A percentile compares a stretch with the other conserved stretches of the same genome.
phyloP scores from a whole-genome alignment of 2,329 filamentous ascomycete genomes.

The Pestalotiopsis sp. region DNA sequence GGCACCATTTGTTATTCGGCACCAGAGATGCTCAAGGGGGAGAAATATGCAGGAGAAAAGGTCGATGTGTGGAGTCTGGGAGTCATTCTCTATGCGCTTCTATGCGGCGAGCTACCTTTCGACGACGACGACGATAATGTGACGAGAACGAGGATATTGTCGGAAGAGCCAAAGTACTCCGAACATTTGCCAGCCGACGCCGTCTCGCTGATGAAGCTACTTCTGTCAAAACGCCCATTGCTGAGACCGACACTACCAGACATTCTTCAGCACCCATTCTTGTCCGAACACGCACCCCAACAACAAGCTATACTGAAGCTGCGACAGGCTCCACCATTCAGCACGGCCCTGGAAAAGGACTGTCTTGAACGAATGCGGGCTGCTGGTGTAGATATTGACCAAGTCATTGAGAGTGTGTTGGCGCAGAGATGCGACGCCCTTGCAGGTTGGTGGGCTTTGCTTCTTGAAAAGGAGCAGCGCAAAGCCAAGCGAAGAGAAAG shows the following conservation, averaged over 20 bases:
- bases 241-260: slow-evolving; percentile 81
- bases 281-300: slow-evolving; percentile 82
- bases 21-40: slow-evolving; percentile 96
- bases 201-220: slow-evolving; percentile 71
- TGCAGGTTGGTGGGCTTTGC: slow-evolving; percentile 92
- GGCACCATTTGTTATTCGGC: slow-evolving; percentile 97
- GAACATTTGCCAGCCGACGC: slow-evolving; percentile 79
- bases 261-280: slow-evolving; percentile 84
- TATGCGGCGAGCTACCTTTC: slow-evolving; percentile 87
- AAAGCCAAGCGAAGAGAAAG: slow-evolving; percentile 81
- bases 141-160: slow-evolving; percentile 84
- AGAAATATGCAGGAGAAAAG: slow-evolving; percentile 97
- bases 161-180: slow-evolving; percentile 83
- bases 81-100: slow-evolving; percentile 80
- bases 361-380: slow-evolving; percentile 90
- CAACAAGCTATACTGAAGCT: slow-evolving; percentile 89
- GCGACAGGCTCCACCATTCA: slow-evolving; percentile 79
- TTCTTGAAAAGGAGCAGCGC: slow-evolving; percentile 92
- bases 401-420: slow-evolving; percentile 91
- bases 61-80: slow-evolving; percentile 95
- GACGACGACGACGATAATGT: slow-evolving; percentile 92
- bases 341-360: slow-evolving; percentile 85
- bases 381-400: slow-evolving; percentile 91
- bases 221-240: slow-evolving; percentile 91
- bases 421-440: slow-evolving; percentile 87